Percentiles rank a stretch among this genome's conserved stretches.
Evolutionary conservation across 1,284 basidiomycete species (phyloP).

Genomic region (Ceratobasidium sp.): DNA sequence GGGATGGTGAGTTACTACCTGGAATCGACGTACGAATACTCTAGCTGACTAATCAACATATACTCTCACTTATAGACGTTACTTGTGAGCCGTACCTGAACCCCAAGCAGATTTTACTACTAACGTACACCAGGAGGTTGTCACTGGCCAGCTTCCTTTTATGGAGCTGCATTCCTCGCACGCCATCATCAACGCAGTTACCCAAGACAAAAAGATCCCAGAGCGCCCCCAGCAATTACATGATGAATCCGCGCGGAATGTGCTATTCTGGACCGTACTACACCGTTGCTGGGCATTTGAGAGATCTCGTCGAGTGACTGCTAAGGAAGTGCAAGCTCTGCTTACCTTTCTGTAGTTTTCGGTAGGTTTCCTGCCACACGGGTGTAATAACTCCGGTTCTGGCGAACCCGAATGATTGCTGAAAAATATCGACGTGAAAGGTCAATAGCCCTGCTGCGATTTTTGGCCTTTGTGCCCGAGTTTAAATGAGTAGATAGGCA

Average conservation of each 20-base stretch:
- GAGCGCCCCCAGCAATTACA: neutral
- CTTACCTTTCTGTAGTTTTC: neutral
- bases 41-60: too few species aligned
- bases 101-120: neutral
- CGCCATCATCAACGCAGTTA: conserved; percentile 6
- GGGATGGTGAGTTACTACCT: conserved; percentile 21
- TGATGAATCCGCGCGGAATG: neutral
- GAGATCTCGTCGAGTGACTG: neutral
- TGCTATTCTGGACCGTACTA: neutral
- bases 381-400: too few species aligned
- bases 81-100: neutral
- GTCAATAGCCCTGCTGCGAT: too few species aligned
- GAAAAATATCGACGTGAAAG: too few species aligned
- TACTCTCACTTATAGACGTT: neutral
- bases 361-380: neutral
- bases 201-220: neutral
- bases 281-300: conserved; percentile 5
- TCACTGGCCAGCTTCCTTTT: conserved; percentile 7
- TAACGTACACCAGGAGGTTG: neutral
- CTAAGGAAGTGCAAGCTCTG: neutral
- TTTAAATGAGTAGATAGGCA: too few species aligned
- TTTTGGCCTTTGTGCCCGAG: too few species aligned
- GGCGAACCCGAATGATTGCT: too few species aligned
- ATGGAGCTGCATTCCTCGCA: neutral
- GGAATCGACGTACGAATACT: too few species aligned